A percentile compares a stretch with the other conserved stretches of the same genome.
These are phyloP conservation scores for Tolypocladium nubicola DNA, from an alignment of 2,329 filamentous ascomycete species.

Conservation along the genomic window DNA sequence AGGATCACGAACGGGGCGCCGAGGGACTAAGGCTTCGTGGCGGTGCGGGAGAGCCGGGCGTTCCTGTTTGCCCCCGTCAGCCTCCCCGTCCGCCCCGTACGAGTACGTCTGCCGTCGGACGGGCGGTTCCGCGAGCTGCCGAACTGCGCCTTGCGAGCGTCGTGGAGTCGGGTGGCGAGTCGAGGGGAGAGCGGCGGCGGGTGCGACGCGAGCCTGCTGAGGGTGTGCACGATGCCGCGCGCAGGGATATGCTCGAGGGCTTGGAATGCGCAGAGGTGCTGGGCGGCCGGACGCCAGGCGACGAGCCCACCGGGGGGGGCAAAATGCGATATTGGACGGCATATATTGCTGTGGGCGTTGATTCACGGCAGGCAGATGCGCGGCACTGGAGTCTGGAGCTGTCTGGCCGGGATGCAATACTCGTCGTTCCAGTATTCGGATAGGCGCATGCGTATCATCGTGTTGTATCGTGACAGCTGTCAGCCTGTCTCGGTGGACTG, in stretches of 20 bases:
- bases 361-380: background rate
- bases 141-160: background rate
- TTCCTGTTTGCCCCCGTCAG: background rate
- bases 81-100: background rate
- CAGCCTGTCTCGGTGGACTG: background rate
- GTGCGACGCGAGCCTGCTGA: background rate
- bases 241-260: background rate
- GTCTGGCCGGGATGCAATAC: background rate
- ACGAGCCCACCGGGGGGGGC: background rate
- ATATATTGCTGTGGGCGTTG: background rate
- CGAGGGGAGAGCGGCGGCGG: background rate
- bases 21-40: too few species aligned
- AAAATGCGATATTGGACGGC: background rate
- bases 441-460: too few species aligned
- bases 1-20: too few species aligned
- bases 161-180: background rate
- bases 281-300: background rate
- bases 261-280: background rate
- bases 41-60: too few species aligned
- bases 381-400: background rate
- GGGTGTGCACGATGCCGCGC: too few species aligned
- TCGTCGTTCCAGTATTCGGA: background rate
- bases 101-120: background rate
- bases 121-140: background rate
- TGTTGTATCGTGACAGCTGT: background rate